Conservation (phyloP, 129 eudicot genomes). For the Solidago caesia region DNA sequence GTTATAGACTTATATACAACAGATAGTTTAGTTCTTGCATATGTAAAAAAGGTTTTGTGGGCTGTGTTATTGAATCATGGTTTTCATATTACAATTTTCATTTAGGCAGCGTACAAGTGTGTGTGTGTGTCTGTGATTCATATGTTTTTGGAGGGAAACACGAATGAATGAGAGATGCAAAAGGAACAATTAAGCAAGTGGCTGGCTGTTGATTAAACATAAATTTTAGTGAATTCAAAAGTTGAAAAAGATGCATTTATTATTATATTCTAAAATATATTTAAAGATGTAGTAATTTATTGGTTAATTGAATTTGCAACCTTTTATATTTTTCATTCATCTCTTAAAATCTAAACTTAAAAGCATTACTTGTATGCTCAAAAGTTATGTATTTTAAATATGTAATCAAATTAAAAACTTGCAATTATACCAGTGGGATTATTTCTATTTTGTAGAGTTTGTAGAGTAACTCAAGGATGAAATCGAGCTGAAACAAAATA, state of each 20-base stretch:
- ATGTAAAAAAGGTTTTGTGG: conserved; percentile 18
- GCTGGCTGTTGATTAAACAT: conserved; percentile 16
- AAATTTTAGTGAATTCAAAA: conserved; percentile 22
- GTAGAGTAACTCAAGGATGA: too few species aligned
- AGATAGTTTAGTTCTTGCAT: conserved; percentile 9
- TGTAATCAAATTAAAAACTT: too few species aligned
- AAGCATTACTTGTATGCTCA: too few species aligned
- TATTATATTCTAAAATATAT: not conserved
- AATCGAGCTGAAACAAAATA: too few species aligned
- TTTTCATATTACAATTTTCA: not conserved
- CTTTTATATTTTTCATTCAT: too few species aligned
- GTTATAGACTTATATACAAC: not conserved
- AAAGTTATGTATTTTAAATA: too few species aligned
- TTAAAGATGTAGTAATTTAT: not conserved
- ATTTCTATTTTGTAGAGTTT: too few species aligned
- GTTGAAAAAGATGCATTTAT: not conserved
- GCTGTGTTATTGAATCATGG: conserved; percentile 10
- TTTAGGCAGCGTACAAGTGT: conserved; percentile 16
- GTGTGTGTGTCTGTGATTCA: not conserved
- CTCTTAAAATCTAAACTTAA: too few species aligned
- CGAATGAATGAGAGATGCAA: conserved; percentile 1
- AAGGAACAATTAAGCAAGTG: conserved; percentile 1
- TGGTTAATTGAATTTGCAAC: not conserved
- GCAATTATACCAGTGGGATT: too few species aligned
- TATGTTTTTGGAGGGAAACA: conserved; percentile 34